Evolutionary conservation across 495 filamentous ascomycete species (phyloP), one percentile per base, ranked within the genome.

Genomic region (Aspergillus kassunensis): DNA sequence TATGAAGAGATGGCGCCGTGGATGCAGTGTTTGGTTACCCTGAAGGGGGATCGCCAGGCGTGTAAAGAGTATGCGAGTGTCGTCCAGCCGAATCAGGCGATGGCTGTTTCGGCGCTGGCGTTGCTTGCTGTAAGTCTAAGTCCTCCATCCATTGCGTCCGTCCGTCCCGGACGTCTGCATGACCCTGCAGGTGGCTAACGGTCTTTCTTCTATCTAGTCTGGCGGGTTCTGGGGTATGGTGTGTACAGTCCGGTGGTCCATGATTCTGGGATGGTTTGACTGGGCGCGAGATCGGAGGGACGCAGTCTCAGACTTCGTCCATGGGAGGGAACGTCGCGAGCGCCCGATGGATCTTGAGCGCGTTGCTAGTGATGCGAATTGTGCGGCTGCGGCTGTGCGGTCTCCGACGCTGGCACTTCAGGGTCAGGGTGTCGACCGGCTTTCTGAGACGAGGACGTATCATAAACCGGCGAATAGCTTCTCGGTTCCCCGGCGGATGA

Each of bases 231-330:
- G 43, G 51, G 51, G 43, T 19, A 13, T 34, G 27, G 11, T 42
- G 18, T 54, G 51, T 40, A 47, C 43, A 18, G 43, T 42, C 43
- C 51, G 51, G 18, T 15, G 18, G 13, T 41, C 51, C 1, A 54
- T 54, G 51, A 78, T 85, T 12, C 73, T 88, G 25, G 78, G 90
- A 12, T 53, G 35, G 29, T 75, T 81, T 62, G 74, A 84, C 40
- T 52, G 40, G 40, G 11, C 27, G 6, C 24, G 13, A 19, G 27
- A 41, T 7, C 16, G 19, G 15, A 20, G 5, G 12, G 30, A 46
- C 44, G 30, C 18, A 9, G 19, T 46, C 3, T 1, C 21, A 2
- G 30, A 46, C 30, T 19, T 46, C 3, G 0, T 35, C 9, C 2
- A 23, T 9, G 11, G 18, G 10, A 15, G 44, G 6, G 10, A 30